Base-by-base conservation (phyloP, 768 basidiomycete species). In the Vishniacozyma victoriae region DNA sequence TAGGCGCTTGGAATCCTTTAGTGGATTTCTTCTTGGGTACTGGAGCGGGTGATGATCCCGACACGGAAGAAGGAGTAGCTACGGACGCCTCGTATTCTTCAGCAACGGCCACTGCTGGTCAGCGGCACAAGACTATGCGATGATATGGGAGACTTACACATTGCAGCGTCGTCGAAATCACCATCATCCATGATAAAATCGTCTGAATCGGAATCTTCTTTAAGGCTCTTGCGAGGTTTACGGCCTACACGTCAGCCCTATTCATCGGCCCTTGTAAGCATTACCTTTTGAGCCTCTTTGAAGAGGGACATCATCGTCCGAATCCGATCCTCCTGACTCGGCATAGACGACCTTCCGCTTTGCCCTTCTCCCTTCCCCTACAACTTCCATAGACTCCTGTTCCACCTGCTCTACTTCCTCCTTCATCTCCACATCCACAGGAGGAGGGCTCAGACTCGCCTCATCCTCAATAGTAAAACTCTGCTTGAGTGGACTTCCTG, bases 161-260 rank as follows among this genome's bases (percentile, higher is more conserved):
- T 50, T 9, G 58, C 59, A 4, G 50, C 57, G 43, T 71, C 70
- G 36, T 62, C 65, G 9, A 48, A 58, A 6, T 57, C 60, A 24
- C 64, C 56, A 24, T 67, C 55, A 11, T 57, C 55, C n/a, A n/a
- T n/a, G n/a, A n/a, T n/a, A 38, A 66, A 71, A n/a, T 69, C 67
- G 35, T 71, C 70, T 16, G 58, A 62, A 24, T 71, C 70, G 2
- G 59, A 61, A 12, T 57, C 59, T 9, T 49, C 55, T 42, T 64
- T 66, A 27, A 64, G 25, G 36, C 62, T 67, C 52, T 69, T 71
- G 26, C 62, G 44, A 1, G 59, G 60, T 47, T 56, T 59, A 14
- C 60, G 54, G 15, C 43, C 54, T 53, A 22, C 11, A 23, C n/a
- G 33, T 27, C 6, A 27, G 24, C 16, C 29, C 9, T 33, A 33